phyloP scores from a whole-genome alignment of 2,329 filamentous ascomycete genomes.

The Aspergillus viridinutans region DNA sequence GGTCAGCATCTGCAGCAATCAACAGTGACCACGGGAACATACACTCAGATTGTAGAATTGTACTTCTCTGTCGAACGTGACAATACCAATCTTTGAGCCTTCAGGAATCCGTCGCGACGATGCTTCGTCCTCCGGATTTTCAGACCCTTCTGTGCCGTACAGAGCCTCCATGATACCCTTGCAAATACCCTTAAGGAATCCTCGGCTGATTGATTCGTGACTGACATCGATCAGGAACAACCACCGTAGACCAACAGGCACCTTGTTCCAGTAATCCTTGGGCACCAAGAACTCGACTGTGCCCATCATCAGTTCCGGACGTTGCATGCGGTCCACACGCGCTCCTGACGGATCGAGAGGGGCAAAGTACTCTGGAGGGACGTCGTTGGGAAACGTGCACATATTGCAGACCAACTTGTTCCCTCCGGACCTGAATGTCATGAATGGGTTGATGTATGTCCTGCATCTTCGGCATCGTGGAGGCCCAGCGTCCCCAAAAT shows the following conservation, averaged over 20 bases:
- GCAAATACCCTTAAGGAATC: slow-evolving; percentile 85
- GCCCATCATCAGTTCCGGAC: slow-evolving; percentile 83
- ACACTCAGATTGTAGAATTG: slow-evolving; percentile 96
- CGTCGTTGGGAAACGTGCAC: slow-evolving; percentile 96
- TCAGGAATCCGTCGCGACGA: slow-evolving; percentile 58
- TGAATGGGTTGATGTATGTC: slow-evolving; percentile 98
- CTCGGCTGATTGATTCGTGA: slow-evolving; percentile 84
- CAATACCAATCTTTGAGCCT: slow-evolving; percentile 85
- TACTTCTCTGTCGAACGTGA: slow-evolving; percentile 93
- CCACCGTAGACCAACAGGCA: slow-evolving; percentile 81
- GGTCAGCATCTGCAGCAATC: slow-evolving; percentile 23
- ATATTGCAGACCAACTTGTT: slow-evolving; percentile 98
- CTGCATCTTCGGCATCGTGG: slow-evolving; percentile 89
- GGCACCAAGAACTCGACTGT: slow-evolving; percentile 96
- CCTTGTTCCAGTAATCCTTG: slow-evolving; percentile 97
- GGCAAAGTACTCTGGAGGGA: slow-evolving; percentile 85
- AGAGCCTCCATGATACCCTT: slow-evolving; percentile 80
- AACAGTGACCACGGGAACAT: slow-evolving; percentile 38
- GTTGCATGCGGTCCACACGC: slow-evolving; percentile 79
- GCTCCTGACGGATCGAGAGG: slow-evolving; percentile 83
- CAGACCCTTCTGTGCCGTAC: slow-evolving; percentile 61
- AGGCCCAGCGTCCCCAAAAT: slow-evolving; percentile 88
- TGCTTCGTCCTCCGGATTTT: slow-evolving; percentile 51
- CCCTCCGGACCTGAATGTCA: slow-evolving; percentile 91
- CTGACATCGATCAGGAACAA: slow-evolving; percentile 92